Evolutionary conservation across 2,329 filamentous ascomycete genomes (phyloP).

Genomic region (Penicillium olsonii): DNA sequence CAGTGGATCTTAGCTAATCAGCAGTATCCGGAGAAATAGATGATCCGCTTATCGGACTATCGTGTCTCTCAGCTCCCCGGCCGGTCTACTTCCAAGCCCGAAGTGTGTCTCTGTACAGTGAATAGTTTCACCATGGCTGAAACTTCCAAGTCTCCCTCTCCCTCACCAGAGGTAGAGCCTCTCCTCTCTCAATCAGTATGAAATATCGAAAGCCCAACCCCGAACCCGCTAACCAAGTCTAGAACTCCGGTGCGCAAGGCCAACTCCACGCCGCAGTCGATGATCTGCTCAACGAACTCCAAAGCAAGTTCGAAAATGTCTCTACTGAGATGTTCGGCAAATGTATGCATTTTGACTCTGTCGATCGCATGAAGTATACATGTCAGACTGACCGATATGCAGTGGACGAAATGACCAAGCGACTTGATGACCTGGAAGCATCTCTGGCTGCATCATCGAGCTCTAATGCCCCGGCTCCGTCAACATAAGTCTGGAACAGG

Average conservation of each 20-base stretch:
- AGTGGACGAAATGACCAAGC: slow-evolving; percentile 94
- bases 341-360: slow-evolving; percentile 57
- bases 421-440: slow-evolving; percentile 79
- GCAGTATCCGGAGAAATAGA: slow-evolving; percentile 1
- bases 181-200: slow-evolving; percentile 27
- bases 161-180: slow-evolving; percentile 20
- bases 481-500: slow-evolving; percentile 11
- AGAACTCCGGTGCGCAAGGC: slow-evolving; percentile 46
- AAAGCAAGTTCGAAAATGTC: slow-evolving; percentile 80
- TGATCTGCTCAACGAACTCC: slow-evolving; percentile 79
- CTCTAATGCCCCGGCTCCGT: slow-evolving; percentile 19
- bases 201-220: neutral
- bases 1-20: too few relatives aligned
- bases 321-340: slow-evolving; percentile 87
- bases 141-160: slow-evolving; percentile 17
- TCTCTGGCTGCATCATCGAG: slow-evolving; percentile 62
- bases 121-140: slow-evolving; percentile 24
- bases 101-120: slow-evolving; percentile 3
- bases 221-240: slow-evolving; percentile 5
- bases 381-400: neutral
- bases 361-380: neutral
- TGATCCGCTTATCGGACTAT: slow-evolving; percentile 31
- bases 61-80: neutral
- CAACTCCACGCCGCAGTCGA: slow-evolving; percentile 75
- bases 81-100: neutral